phyloP scores from a whole-genome alignment of 805 yeast genomes.

The Ogataea pini region DNA sequence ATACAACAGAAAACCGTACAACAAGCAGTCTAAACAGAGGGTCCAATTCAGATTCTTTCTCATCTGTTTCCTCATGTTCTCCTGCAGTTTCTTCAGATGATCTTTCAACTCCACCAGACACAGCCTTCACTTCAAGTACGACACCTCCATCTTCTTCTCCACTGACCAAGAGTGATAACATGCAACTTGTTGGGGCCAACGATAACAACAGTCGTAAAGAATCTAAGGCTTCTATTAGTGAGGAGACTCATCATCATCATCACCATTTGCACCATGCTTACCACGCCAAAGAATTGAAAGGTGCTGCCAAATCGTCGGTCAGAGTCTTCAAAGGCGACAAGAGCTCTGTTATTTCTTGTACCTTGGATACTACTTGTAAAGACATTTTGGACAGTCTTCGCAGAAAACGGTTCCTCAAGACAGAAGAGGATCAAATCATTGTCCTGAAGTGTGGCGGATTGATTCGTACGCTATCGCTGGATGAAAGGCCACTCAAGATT shows the following conservation, averaged over 20 bases:
- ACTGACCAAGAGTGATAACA: neutral
- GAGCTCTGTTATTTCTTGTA: slow-evolving; percentile 75
- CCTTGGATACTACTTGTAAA: slow-evolving; percentile 72
- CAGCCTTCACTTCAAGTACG: slow-evolving; percentile 15
- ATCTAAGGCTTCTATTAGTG: slow-evolving; percentile 7
- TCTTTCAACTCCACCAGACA: slow-evolving; percentile 16
- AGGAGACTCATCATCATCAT: slow-evolving; percentile 18
- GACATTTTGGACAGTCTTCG: slow-evolving; percentile 72
- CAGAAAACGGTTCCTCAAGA: slow-evolving; percentile 73
- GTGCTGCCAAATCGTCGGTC: slow-evolving; percentile 41
- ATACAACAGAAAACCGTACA: slow-evolving; percentile 13
- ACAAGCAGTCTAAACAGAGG: slow-evolving; percentile 7
- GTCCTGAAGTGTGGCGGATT: slow-evolving; percentile 75
- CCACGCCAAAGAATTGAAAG: slow-evolving; percentile 29
- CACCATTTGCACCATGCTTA: slow-evolving; percentile 20
- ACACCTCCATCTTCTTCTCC: slow-evolving; percentile 6
- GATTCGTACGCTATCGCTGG: slow-evolving; percentile 68
- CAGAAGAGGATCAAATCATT: slow-evolving; percentile 71
- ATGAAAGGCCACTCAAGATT: slow-evolving; percentile 74
- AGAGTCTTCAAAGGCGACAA: slow-evolving; percentile 83
- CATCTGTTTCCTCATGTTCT: slow-evolving; percentile 14
- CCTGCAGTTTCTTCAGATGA: slow-evolving; percentile 14
- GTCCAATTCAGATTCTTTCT: slow-evolving; percentile 23
- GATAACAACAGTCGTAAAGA: slow-evolving; percentile 5
- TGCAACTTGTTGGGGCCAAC: neutral